A percentile compares a stretch with the other conserved stretches of the same genome.
Conservation (phyloP, 352 stramenopile species). For the Globisporangium megalacanthum region DNA sequence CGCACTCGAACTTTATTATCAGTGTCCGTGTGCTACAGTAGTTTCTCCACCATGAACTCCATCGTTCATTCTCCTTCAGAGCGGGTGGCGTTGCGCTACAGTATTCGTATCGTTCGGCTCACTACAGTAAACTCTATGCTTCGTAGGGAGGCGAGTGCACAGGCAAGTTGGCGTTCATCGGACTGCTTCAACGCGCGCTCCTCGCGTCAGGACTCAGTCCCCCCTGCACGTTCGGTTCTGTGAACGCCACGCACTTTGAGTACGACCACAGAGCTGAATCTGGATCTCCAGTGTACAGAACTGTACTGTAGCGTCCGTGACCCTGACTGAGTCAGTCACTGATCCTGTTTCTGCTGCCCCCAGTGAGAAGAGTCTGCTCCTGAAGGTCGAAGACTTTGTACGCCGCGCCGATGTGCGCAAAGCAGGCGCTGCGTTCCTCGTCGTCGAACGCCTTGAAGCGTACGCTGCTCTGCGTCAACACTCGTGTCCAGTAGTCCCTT, state of each 20-base stretch:
- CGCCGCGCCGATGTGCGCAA: conserved; percentile 22
- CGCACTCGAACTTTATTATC: conserved; percentile 59
- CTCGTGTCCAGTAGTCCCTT: not conserved
- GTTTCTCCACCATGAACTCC: too few species aligned
- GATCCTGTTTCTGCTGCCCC: not conserved
- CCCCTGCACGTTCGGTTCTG: conserved; percentile 21
- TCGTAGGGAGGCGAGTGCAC: conserved; percentile 35
- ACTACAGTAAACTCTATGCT: too few species aligned
- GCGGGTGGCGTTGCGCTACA: too few species aligned
- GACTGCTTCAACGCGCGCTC: conserved; percentile 31
- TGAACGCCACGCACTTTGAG: conserved; percentile 36
- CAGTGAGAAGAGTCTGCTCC: conserved; percentile 40
- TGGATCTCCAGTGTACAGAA: not conserved
- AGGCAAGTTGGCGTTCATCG: conserved; percentile 48
- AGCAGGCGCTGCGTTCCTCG: conserved; percentile 25
- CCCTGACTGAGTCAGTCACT: too few species aligned
- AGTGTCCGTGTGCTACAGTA: conserved; percentile 23
- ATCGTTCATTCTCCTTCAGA: too few species aligned
- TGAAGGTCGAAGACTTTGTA: conserved; percentile 26
- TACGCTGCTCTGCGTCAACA: conserved; percentile 6
- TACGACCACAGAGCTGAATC: conserved; percentile 11
- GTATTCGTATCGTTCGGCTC: too few species aligned
- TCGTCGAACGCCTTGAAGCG: conserved; percentile 58
- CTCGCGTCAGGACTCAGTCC: conserved; percentile 12
- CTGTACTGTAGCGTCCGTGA: too few species aligned